Percentiles rank a stretch among this genome's conserved stretches.
Evolutionary conservation across 1,284 basidiomycete genomes (phyloP).

Genomic region (Sphagnurus paluster): DNA sequence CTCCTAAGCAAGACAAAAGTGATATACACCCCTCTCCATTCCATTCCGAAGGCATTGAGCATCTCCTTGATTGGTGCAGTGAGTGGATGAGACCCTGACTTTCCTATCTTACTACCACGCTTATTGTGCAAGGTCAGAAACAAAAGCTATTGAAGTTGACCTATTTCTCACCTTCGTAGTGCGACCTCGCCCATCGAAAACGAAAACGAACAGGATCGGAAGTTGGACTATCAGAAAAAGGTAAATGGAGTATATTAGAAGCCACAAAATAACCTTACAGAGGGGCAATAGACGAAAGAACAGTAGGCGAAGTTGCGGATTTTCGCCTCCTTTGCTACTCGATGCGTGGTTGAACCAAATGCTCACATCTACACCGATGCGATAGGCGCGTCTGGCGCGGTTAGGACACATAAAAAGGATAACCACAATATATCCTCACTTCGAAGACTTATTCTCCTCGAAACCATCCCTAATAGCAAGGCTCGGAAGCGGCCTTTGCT

Average conservation of each 20-base stretch:
- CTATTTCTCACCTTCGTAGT: constrained; percentile 43
- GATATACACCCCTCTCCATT: constrained; percentile 52
- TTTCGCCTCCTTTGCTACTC: constrained; percentile 37
- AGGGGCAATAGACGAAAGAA: constrained; percentile 47
- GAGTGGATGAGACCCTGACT: constrained; percentile 42
- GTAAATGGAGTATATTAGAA: not conserved
- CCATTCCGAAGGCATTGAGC: constrained; percentile 60
- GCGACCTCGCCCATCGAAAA: constrained; percentile 68
- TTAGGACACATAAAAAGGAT: not conserved
- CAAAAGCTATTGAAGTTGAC: not conserved
- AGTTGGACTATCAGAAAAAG: constrained; percentile 26
- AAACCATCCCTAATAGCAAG: constrained; percentile 44
- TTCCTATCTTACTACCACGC: constrained; percentile 49
- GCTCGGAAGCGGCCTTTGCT: constrained; percentile 36
- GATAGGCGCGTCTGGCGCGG: constrained; percentile 34
- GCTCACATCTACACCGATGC: constrained; percentile 49
- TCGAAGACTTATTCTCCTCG: constrained; percentile 36
- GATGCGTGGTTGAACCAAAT: constrained; percentile 45
- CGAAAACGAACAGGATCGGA: constrained; percentile 63
- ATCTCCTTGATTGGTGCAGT: constrained; percentile 41
- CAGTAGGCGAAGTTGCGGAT: constrained; percentile 38
- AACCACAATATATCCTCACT: constrained; percentile 15
- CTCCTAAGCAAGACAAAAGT: not conserved
- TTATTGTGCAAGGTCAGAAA: constrained; percentile 34
- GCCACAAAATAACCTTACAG: constrained; percentile 12